A percentile compares a stretch with the other conserved stretches of the same genome.
Conservation (phyloP, 2,329 filamentous ascomycete genomes). For the Ploettnerulaceae sp. region DNA sequence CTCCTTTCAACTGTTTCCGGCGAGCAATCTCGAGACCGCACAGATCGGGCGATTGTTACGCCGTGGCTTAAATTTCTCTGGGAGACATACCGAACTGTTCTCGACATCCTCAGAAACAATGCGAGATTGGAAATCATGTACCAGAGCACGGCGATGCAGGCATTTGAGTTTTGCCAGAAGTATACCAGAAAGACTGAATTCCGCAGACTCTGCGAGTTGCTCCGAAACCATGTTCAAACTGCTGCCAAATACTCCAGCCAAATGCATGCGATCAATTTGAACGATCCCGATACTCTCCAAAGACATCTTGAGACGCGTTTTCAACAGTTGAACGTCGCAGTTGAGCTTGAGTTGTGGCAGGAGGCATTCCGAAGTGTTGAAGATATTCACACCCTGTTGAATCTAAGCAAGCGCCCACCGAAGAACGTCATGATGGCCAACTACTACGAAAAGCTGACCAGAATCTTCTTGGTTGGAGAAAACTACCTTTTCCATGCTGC, state of each 20-base stretch:
- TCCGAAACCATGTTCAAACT: constrained; percentile 98
- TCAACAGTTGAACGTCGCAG: constrained; percentile 95
- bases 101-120: constrained; percentile 99
- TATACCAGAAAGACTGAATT: constrained; percentile 99
- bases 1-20: constrained; percentile 95
- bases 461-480: constrained; percentile 97
- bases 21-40: constrained; percentile 94
- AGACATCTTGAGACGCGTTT: constrained; percentile 97
- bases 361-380: constrained; percentile 99
- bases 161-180: constrained; percentile 97
- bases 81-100: constrained; percentile 97
- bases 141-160: constrained; percentile 95
- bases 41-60: constrained; percentile 95
- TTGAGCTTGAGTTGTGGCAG: constrained; percentile 97
- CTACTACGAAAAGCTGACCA: constrained; percentile 98
- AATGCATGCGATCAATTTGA: constrained; percentile 99
- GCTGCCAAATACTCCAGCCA: constrained; percentile 98
- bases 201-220: constrained; percentile 93
- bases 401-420: constrained; percentile 92
- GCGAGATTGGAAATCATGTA: constrained; percentile 96
- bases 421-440: constrained; percentile 99
- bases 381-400: constrained; percentile 96
- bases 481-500: constrained; percentile 99
- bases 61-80: constrained; percentile 99
- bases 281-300: constrained; percentile 94